Percentiles rank a stretch among this genome's conserved stretches.
These are phyloP conservation scores for Penicillium sp. DNA, from an alignment of 2,329 filamentous ascomycete genomes.

Conservation along the genomic window DNA sequence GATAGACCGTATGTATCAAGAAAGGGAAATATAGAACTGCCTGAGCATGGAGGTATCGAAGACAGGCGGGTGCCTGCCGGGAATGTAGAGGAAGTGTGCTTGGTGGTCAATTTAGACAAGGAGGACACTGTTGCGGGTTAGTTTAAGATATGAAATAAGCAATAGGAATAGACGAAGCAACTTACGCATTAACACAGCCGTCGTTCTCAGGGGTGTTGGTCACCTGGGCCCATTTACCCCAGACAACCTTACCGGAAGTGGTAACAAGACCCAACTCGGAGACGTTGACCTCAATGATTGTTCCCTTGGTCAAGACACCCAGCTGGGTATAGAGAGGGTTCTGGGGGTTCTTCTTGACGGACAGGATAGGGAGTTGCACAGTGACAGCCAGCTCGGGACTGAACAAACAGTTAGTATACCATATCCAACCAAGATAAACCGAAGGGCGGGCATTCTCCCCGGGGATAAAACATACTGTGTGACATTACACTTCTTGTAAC, in stretches of 20 bases:
- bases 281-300: conserved; percentile 83
- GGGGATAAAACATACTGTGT: conserved; percentile 34
- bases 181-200: conserved; percentile 16
- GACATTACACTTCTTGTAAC: conserved; percentile 70
- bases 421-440: conserved; percentile 6
- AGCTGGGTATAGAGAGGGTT: conserved; percentile 87
- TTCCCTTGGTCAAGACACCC: conserved; percentile 79
- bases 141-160: background rate
- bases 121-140: conserved; percentile 12
- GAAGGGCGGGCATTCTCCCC: background rate
- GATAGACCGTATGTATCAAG: conserved; percentile 15
- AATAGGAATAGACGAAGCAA: background rate
- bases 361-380: conserved; percentile 72
- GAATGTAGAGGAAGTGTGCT: conserved; percentile 10
- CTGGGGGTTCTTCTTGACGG: conserved; percentile 76
- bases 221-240: conserved; percentile 75
- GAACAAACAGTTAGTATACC: conserved; percentile 9
- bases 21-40: conserved; percentile 15
- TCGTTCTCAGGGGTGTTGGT: conserved; percentile 26
- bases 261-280: conserved; percentile 85
- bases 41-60: conserved; percentile 20
- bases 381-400: conserved; percentile 71
- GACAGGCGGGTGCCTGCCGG: conserved; percentile 12
- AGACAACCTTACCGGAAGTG: conserved; percentile 82
- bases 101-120: conserved; percentile 17